These are phyloP conservation scores for Dittrichia graveolens DNA, from an alignment of 129 eudicot species.

Conservation along the genomic window DNA sequence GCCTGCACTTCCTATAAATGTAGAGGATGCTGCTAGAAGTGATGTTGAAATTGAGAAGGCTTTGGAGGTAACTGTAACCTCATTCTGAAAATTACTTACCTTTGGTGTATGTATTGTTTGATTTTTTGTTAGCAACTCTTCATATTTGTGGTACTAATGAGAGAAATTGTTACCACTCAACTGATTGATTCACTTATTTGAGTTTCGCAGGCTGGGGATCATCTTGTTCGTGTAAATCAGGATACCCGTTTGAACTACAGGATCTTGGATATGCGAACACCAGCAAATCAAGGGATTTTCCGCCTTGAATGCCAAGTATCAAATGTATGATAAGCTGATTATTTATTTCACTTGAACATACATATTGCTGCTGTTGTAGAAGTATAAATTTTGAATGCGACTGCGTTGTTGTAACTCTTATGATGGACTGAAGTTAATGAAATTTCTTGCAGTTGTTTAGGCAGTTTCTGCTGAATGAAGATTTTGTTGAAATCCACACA, in stretches of 20 bases:
- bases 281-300: slow-evolving; percentile 89
- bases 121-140: too few relatives aligned
- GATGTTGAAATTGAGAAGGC: slow-evolving; percentile 69
- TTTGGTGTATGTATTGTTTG: too few relatives aligned
- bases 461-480: slow-evolving; percentile 53
- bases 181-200: neutral
- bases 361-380: too few relatives aligned
- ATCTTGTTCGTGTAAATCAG: slow-evolving; percentile 83
- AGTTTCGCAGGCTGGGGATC: slow-evolving; percentile 68
- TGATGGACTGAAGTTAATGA: neutral
- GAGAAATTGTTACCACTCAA: neutral
- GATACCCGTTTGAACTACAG: slow-evolving; percentile 84
- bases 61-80: slow-evolving; percentile 43
- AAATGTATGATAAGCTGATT: slow-evolving; percentile 41
- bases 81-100: too few relatives aligned
- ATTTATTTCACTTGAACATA: too few relatives aligned
- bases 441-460: slow-evolving; percentile 56
- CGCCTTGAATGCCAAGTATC: slow-evolving; percentile 66
- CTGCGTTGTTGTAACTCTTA: too few relatives aligned
- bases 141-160: too few relatives aligned
- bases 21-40: slow-evolving; percentile 82
- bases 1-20: slow-evolving; percentile 57
- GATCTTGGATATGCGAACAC: slow-evolving; percentile 79
- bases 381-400: too few relatives aligned
- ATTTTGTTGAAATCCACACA: slow-evolving; percentile 61